Evolutionary conservation across 805 yeast species (phyloP), one percentile per base, ranked within the genome.

Genomic region (Pachysolen tannophilus): DNA sequence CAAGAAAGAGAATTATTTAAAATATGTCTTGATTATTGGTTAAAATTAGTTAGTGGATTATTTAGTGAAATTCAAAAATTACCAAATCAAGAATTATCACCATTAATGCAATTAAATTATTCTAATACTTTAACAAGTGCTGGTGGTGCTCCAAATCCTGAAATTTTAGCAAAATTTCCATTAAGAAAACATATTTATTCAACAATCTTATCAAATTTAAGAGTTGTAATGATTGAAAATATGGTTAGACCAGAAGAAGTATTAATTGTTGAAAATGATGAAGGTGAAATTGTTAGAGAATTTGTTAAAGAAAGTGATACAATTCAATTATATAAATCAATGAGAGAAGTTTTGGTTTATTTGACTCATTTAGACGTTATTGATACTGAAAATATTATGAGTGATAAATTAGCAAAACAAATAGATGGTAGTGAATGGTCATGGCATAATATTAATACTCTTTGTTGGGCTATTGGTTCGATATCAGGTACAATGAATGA

Each of bases 161-260:
- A 76, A 32, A 49, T 79, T 11, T 67, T 88, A 45, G 78, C 78
- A n/a, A 76, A 76, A 48, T 78, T 71, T 56, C 88, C 94, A 7
- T 69, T 90, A 39, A 80, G 97, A 57, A 86, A 82, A 55, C 94
- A 90, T 60, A 74, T 73, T 35, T 92, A 92, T 54, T 65, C 76
- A n/a, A 72, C 73, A 18, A 67, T 92, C 28, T 70, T 92, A 47
- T 79, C 96, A 4, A 78, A 78, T 52, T 69, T 92, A 50, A 77
- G 99, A 60, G 66, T 82, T 41, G 95, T 94, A n/a, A 81, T 92
- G 53, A 92, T 92, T 50, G 97, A 88, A 60, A 83, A 83, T 50
- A 92, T 92, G 98, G 98, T 85, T 2, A 78, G 95, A 57, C 99
- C 99, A 3, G 98, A 92, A 60, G 99, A 92, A 63, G 98, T 92